Evolutionary conservation across 2,329 filamentous ascomycete genomes (phyloP).

Genomic region (Celoporthe dispersa): DNA sequence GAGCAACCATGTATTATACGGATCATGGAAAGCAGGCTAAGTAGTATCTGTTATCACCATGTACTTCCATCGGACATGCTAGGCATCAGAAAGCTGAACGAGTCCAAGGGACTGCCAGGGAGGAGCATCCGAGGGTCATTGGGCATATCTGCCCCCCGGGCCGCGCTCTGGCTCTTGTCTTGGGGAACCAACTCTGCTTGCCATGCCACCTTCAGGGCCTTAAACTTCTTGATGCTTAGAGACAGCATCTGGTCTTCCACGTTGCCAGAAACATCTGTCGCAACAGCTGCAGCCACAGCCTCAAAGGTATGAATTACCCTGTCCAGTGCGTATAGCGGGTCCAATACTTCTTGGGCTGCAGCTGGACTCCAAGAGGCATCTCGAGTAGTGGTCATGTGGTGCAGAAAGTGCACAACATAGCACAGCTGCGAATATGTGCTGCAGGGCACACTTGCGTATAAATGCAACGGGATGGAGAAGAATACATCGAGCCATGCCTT

Average conservation of each 20-base stretch:
- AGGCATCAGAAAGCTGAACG: not conserved
- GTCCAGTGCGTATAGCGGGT: conserved; percentile 1
- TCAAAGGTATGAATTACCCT: conserved; percentile 15
- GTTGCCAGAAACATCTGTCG: not conserved
- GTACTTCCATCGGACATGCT: not conserved
- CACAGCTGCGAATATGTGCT: conserved; percentile 22
- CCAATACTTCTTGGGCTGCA: conserved; percentile 9
- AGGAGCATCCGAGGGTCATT: not conserved
- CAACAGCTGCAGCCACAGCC: conserved; percentile 2
- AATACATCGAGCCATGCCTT: conserved; percentile 28
- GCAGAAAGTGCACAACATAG: conserved; percentile 26
- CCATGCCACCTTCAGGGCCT: not conserved
- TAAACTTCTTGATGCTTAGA: not conserved
- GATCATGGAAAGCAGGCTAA: not conserved
- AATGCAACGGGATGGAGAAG: conserved; percentile 19
- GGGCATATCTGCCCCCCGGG: not conserved
- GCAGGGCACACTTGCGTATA: conserved; percentile 14
- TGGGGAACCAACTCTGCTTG: not conserved
- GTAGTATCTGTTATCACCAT: not conserved
- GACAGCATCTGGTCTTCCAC: not conserved
- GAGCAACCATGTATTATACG: not conserved
- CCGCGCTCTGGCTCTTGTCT: not conserved
- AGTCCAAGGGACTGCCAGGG: not conserved
- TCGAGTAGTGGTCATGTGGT: conserved; percentile 21
- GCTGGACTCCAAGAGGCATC: conserved; percentile 12